These are phyloP conservation scores for Kuraishia hungarica DNA, from an alignment of 805 yeast genomes.

Conservation along the genomic window DNA sequence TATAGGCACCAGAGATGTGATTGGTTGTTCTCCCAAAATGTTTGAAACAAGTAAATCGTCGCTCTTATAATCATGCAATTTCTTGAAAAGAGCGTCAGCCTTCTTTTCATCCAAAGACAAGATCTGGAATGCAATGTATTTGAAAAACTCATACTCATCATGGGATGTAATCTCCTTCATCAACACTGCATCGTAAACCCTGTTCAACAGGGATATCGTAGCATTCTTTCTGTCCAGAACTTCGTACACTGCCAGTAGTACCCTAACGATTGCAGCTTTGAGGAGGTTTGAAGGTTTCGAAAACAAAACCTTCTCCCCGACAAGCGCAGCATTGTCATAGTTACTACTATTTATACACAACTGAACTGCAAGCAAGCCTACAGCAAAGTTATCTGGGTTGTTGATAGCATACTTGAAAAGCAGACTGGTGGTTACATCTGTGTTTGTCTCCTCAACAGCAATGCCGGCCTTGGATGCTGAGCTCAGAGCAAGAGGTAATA, in stretches of 20 bases:
- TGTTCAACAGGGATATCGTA: slow-evolving; percentile 22
- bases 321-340: slow-evolving; percentile 22
- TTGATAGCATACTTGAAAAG: slow-evolving; percentile 24
- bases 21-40: slow-evolving; percentile 9
- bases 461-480: slow-evolving; percentile 12
- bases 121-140: slow-evolving; percentile 27
- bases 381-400: slow-evolving; percentile 20
- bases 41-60: slow-evolving; percentile 14
- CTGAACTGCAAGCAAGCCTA: slow-evolving; percentile 26
- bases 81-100: slow-evolving; percentile 20
- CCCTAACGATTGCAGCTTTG: slow-evolving; percentile 41
- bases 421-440: slow-evolving; percentile 18
- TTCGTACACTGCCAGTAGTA: slow-evolving; percentile 42
- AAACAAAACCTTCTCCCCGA: slow-evolving; percentile 25
- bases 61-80: slow-evolving; percentile 9
- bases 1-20: slow-evolving; percentile 11
- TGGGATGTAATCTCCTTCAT: slow-evolving; percentile 5
- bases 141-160: slow-evolving; percentile 19
- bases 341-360: slow-evolving; percentile 21
- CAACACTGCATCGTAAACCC: slow-evolving; percentile 17
- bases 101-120: slow-evolving; percentile 23
- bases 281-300: slow-evolving; percentile 6
- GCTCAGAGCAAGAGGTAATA: slow-evolving; percentile 16
- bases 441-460: slow-evolving; percentile 8
- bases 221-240: slow-evolving; percentile 27